A percentile compares a stretch with the other conserved stretches of the same genome.
Evolutionary conservation across 352 stramenopile genomes (phyloP).

Genomic region (Pythium aphanidermatum): DNA sequence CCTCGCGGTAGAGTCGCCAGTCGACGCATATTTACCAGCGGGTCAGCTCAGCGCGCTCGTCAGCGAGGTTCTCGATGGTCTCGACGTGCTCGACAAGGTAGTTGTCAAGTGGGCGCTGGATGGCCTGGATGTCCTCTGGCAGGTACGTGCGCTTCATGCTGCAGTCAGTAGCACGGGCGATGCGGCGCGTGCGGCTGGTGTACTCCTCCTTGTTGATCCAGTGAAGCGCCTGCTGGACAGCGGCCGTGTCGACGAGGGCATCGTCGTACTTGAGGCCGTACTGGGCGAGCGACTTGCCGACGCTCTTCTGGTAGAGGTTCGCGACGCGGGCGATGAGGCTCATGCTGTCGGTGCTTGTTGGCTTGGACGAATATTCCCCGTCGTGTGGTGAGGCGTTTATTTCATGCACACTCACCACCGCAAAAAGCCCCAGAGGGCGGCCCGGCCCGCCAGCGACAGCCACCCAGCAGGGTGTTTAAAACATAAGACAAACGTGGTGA

Average conservation of each 20-base stretch:
- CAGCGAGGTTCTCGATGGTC: constrained; percentile 48
- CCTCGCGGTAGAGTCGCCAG: too few species aligned
- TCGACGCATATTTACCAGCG: constrained; percentile 53
- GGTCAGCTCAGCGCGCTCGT: constrained; percentile 74
- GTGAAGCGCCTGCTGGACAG: constrained; percentile 74
- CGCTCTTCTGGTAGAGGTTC: constrained; percentile 76
- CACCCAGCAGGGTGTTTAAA: constrained; percentile 18
- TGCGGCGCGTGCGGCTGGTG: constrained; percentile 68
- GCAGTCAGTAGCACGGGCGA: constrained; percentile 76
- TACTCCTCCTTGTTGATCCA: constrained; percentile 78
- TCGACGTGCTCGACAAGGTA: constrained; percentile 63
- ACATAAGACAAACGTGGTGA: neutral
- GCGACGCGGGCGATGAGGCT: constrained; percentile 44
- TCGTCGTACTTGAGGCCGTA: constrained; percentile 89
- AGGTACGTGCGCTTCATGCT: constrained; percentile 82
- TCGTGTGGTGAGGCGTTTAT: constrained; percentile 3
- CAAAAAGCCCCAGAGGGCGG: too few species aligned
- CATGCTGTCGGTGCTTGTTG: constrained; percentile 11
- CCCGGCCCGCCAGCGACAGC: too few species aligned
- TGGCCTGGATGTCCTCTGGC: constrained; percentile 81
- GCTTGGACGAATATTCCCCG: constrained; percentile 8
- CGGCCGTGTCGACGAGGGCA: constrained; percentile 70
- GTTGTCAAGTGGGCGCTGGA: constrained; percentile 73
- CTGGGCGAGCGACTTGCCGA: constrained; percentile 69
- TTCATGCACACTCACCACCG: constrained; percentile 15